These are phyloP conservation scores for Pseudopithomyces maydicus DNA, from an alignment of 2,329 filamentous ascomycete genomes.

Conservation along the genomic window DNA sequence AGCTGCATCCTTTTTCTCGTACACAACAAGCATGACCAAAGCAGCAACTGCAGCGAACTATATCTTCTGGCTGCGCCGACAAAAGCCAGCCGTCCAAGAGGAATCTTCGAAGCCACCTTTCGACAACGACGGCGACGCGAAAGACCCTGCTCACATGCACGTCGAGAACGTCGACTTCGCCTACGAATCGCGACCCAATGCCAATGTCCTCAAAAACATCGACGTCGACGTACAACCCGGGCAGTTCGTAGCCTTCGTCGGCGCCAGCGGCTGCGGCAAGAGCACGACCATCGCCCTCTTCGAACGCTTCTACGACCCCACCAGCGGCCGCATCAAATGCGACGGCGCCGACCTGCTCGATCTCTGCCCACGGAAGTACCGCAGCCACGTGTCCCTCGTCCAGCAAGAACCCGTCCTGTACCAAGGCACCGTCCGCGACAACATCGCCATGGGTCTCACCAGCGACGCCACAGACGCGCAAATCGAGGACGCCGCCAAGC, in stretches of 20 bases:
- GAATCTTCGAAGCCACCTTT: constrained; percentile 36
- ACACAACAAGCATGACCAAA: constrained; percentile 95
- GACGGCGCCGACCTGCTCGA: constrained; percentile 79
- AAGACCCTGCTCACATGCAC: constrained; percentile 38
- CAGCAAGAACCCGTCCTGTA: constrained; percentile 95
- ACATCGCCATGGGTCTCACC: constrained; percentile 73
- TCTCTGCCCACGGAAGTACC: constrained; percentile 81
- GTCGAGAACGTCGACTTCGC: constrained; percentile 73
- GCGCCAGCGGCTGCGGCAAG: constrained; percentile 91
- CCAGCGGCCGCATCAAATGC: constrained; percentile 76
- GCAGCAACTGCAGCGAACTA: constrained; percentile 80
- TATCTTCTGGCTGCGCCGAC: constrained; percentile 49
- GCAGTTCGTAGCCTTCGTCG: constrained; percentile 86
- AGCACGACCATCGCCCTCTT: constrained; percentile 88
- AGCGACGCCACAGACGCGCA: constrained; percentile 73
- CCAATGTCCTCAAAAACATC: constrained; percentile 80
- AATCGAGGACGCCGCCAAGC: constrained; percentile 77
- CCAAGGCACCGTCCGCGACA: constrained; percentile 88
- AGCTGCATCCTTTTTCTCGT: constrained; percentile 88
- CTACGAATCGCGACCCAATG: constrained; percentile 78
- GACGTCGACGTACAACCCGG: constrained; percentile 72
- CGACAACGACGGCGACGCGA: constrained; percentile 35
- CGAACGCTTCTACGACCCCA: constrained; percentile 92
- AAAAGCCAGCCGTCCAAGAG: constrained; percentile 46
- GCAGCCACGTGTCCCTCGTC: constrained; percentile 82